Evolutionary conservation across 768 basidiomycete genomes (phyloP).

Genomic region (Tremella fuciformis): DNA sequence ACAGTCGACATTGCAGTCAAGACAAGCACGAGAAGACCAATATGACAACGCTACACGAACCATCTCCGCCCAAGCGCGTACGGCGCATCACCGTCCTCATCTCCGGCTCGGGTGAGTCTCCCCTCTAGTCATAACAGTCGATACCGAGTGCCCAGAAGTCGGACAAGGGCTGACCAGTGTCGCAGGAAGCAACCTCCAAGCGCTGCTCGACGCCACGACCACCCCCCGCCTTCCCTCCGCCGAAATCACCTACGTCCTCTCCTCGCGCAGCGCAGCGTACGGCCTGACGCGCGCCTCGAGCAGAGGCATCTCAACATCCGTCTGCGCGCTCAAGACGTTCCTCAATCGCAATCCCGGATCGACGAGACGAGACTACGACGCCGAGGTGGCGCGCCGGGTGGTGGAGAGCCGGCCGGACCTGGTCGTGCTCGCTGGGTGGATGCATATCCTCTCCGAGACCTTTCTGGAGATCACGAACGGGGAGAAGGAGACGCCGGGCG

Average conservation of each 20-base stretch:
- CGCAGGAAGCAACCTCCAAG: constrained; percentile 93
- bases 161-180: neutral
- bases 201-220: constrained; percentile 77
- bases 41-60: constrained; percentile 23
- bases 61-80: constrained; percentile 16
- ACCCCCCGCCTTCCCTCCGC: constrained; percentile 71
- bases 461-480: constrained; percentile 71
- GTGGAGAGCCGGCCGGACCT: constrained; percentile 69
- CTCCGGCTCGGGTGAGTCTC: constrained; percentile 62
- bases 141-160: too few relatives aligned
- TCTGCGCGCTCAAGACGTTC: constrained; percentile 80
- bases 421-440: constrained; percentile 96
- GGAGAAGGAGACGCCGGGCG: constrained; percentile 14
- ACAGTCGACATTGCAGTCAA: too few relatives aligned
- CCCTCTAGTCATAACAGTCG: neutral
- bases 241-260: constrained; percentile 75
- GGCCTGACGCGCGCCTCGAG: constrained; percentile 76
- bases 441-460: constrained; percentile 84
- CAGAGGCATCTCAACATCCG: constrained; percentile 69
- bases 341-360: constrained; percentile 68
- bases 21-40: neutral
- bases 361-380: constrained; percentile 80
- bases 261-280: constrained; percentile 86
- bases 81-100: constrained; percentile 61
- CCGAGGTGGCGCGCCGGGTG: constrained; percentile 70